Percentiles rank a stretch among this genome's conserved stretches.
These are phyloP conservation scores for Lithocarpus polystachyus DNA, from an alignment of 306 rosid species.

Conservation along the genomic window DNA sequence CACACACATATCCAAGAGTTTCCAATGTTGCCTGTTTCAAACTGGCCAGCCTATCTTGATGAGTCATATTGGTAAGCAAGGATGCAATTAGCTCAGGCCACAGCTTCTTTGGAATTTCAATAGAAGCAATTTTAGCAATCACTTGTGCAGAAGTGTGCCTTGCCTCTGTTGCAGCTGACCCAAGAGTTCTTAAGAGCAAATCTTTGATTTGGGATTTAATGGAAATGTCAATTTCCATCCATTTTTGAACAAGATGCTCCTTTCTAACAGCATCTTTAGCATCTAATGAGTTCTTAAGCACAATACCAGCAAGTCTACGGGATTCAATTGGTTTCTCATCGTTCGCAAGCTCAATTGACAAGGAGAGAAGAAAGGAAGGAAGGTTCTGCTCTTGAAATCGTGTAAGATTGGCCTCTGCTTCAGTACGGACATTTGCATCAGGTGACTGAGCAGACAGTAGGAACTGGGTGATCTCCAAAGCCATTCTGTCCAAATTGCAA, in stretches of 20 bases:
- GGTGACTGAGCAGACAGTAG: slow-evolving; percentile 40
- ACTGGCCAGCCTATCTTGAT: slow-evolving; percentile 25
- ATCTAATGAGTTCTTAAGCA: slow-evolving; percentile 38
- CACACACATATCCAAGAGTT: slow-evolving; percentile 39
- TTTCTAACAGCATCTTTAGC: slow-evolving; percentile 38
- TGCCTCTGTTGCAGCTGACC: slow-evolving; percentile 31
- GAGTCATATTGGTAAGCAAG: slow-evolving; percentile 36
- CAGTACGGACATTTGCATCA: slow-evolving; percentile 32
- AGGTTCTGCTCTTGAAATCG: slow-evolving; percentile 39
- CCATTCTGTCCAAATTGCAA: slow-evolving; percentile 21
- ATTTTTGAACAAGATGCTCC: slow-evolving; percentile 29
- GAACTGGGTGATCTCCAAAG: slow-evolving; percentile 34
- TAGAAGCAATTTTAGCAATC: slow-evolving; percentile 36
- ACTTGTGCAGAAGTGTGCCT: slow-evolving; percentile 41
- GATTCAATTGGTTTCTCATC: slow-evolving; percentile 35
- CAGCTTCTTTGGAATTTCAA: slow-evolving; percentile 33
- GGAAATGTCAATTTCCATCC: slow-evolving; percentile 33
- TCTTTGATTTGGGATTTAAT: slow-evolving; percentile 34
- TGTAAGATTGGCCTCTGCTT: slow-evolving; percentile 30
- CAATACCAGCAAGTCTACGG: slow-evolving; percentile 36
- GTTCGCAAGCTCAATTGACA: slow-evolving; percentile 32
- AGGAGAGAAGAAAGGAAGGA: slow-evolving; percentile 30
- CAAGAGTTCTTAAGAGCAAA: slow-evolving; percentile 26
- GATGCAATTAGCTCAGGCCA: slow-evolving; percentile 32
- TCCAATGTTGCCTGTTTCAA: slow-evolving; percentile 38